Base-by-base conservation (phyloP, 768 basidiomycete genomes). In the Russula compacta region DNA sequence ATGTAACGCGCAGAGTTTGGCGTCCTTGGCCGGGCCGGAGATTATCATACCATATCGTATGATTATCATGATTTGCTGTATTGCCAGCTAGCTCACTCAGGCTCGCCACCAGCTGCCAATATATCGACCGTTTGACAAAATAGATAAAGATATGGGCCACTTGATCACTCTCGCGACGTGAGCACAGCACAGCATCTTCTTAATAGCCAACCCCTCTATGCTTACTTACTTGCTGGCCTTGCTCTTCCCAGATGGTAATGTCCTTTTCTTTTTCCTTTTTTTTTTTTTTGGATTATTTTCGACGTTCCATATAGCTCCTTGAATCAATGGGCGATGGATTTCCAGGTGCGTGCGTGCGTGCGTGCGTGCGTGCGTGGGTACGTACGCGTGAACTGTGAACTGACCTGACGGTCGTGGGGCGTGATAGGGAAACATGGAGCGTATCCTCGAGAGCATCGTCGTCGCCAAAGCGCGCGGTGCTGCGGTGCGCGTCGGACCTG, bases 261-360 rank as follows among this genome's bases (percentile, higher is more conserved):
- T 14, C 55, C 40, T 56, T 74, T 72, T n/a, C 15, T 9, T 12
- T 36, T 50, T 17, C 6, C 32, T 8, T 43, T 2, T 44, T 19
- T 43, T n/a, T 4, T 19, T 29, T 15, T 32, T 5, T 42, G 15
- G 19, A 46, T 40, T 40, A 15, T 14, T 53, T 19, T 3, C 24
- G 11, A 6, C 19, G 12, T 46, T n/a, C 10, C 0, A 17, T 19
- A 17, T 48, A 95, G 93, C 71, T 94, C 93, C 15, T 77, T 99
- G 33, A 95, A 98, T 69, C 95, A 99, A 74, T 98, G 95, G 93
- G 90, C 97, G 7, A 75, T 98, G 42, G 95, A 98, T 72, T 98
- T 98, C 64, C 85, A 95, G 70, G 94, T 88, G 68, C 63, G 76
- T 64, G 14, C 33, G 11, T n/a, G 2, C 9, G 15, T 11, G 15